Conservation (phyloP, 768 basidiomycete species). For the Collybiopsis luxurians region DNA sequence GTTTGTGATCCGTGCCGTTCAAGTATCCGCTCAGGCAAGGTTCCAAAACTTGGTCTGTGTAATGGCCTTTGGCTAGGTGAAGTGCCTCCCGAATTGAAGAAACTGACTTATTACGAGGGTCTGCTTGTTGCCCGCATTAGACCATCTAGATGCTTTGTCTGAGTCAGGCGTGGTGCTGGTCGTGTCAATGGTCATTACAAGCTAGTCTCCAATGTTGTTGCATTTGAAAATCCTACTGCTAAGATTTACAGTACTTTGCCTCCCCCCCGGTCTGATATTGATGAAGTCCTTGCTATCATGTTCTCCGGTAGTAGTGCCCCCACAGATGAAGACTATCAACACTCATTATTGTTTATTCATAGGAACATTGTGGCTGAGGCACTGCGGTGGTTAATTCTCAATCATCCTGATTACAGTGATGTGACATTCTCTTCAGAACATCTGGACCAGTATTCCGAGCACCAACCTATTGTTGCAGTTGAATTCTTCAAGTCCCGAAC, state of each 20-base stretch:
- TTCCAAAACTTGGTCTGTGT: no score
- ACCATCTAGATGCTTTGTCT: no score
- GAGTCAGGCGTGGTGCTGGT: no score
- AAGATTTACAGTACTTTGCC: slow-evolving; percentile 16
- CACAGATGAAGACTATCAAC: slow-evolving; percentile 8
- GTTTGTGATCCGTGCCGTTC: no score
- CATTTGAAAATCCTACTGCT: slow-evolving; percentile 13
- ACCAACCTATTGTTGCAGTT: slow-evolving; percentile 19
- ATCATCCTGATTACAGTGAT: slow-evolving; percentile 31
- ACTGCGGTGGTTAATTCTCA: slow-evolving; percentile 33
- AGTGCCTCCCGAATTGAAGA: no score
- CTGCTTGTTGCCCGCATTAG: no score
- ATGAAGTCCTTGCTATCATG: slow-evolving; percentile 17
- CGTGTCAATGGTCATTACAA: no score
- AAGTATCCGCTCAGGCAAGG: no score
- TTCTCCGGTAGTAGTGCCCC: slow-evolving; percentile 14
- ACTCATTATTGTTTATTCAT: background rate
- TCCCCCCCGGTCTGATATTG: slow-evolving; percentile 11
- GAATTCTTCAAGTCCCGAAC: slow-evolving; percentile 8
- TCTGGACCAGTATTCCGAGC: slow-evolving; percentile 19
- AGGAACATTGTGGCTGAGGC: slow-evolving; percentile 20
- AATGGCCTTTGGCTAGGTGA: no score
- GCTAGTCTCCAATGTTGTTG: slow-evolving; percentile 18
- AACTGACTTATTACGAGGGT: no score
- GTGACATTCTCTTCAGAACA: slow-evolving; percentile 25